Base-by-base conservation (phyloP, 805 yeast species). In the Teunomyces panamensis region DNA sequence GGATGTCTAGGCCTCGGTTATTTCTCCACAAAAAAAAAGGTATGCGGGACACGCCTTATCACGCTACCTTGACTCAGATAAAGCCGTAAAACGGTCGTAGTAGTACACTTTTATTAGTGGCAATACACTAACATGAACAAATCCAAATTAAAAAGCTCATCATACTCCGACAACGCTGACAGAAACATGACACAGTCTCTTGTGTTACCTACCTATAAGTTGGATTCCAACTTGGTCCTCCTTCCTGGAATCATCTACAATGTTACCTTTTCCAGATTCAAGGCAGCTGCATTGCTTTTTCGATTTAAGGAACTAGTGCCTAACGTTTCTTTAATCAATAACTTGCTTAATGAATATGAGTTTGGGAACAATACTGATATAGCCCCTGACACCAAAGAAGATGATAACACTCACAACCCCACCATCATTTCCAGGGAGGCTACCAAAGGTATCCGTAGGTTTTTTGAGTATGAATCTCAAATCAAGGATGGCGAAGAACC, bases 181-280 rank as follows among this genome's bases (percentile, higher is more conserved):
- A 37, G 30, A 13, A 26, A n/a, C 5, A 17, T 32, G 35, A 37
- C 37, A 17, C 54, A 52, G 20, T 50, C 53, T 49, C 49, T 67
- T 44, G 66, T 66, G 5, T 62, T 73, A 44, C 77, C 78, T 43
- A 65, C 68, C 36, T 72, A 72, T 56, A 66, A 62, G 42, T 54
- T 73, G 17, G 77, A 73, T 52, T 69, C 76, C 37, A 65, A 69
- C 50, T 57, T 72, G 45, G 80, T 84, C 10, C 71, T 82, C 28
- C 56, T 83, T 7, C 88, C 89, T 1, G 87, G 87, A 0, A 77
- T 83, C 35, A 69, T 81, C 20, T 84, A 83, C 62, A 76, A 79
- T 47, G 79, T 83, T n/a, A 68, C 79, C 1, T 76, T 81, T 45
- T 62, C 74, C 13, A 67, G 74, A 45, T 63, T 68, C 45, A 71